Evolutionary conservation across 2,329 filamentous ascomycete species (phyloP), one percentile per base, ranked within the genome.

Genomic region (Hypoxylon sp.): DNA sequence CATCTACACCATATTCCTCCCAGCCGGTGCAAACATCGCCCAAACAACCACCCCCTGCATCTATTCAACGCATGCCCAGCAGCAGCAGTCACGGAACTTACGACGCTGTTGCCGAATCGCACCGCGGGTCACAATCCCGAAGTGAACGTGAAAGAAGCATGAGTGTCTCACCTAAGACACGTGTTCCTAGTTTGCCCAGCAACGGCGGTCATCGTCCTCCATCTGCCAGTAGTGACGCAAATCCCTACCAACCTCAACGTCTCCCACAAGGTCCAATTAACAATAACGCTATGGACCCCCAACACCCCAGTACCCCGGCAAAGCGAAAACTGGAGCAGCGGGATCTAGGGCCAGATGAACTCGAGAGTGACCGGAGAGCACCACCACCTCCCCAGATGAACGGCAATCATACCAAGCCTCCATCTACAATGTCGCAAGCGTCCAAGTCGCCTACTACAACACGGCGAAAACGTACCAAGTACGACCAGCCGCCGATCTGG

Each of bases 161-260:
- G 58, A 94, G 91, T 75, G 88, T 95, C 55, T 95, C 92, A 77
- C 93, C 93, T 30, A 94, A 93, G 80, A 93, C 92, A 36, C 84
- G 87, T 69, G 81, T 90, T 14, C 81, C 84, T 41, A 87, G 85
- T 72, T 75, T 87, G 38, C 75, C 77, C 38, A 75, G 72, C 61
- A 77, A 73, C 69, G 65, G 69, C 19, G 68, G 74, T 57, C 73
- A 74, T 61, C 66, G 68, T 52, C 66, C 74, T 41, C 62, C 69
- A 7, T 74, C 74, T 25, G 66, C 65, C 43, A 63, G 68, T 52
- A 71, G 70, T 60, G 74, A 74, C 52, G 69, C 82, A 81, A 63
- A 84, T 79, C 75, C 84, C 78, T 73, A 74, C 80, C 48, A 80
- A 51, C 68, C 65, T 53, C 72, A 72, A 63, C 69, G 67, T 50